Evolutionary conservation across 768 basidiomycete species (phyloP), one percentile per base, ranked within the genome.

Genomic region (Tulasnella sp.): DNA sequence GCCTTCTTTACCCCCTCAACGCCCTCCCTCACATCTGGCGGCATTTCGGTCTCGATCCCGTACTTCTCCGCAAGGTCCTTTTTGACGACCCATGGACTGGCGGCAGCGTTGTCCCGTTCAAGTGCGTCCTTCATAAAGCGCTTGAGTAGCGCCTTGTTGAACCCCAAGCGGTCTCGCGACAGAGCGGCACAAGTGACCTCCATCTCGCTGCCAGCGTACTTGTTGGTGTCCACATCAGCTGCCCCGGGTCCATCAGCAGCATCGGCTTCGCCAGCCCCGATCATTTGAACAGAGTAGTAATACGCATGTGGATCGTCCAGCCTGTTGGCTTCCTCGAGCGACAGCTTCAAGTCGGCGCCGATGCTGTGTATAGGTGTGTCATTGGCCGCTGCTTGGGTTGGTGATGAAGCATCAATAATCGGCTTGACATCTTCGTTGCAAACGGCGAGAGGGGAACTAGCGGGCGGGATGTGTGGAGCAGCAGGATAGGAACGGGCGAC

Each of bases 61-160:
- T 95, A 97, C 74, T 90, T 89, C 77, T 88, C 87, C 0, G 95
- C 96, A 75, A 99, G 92, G 7, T 86, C 84, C 1, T 89, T 89
- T 82, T 98, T 98, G 38, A 99, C 96, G 1, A 90, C 91, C 97
- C 97, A 99, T 7, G 97, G 97, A 0, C 94, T 93, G 9, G 94
- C 95, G 36, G 97, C 91, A 11, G 94, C 92, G 19, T 94, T 87
- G 79, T 97, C 95, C 40, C 97, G 90, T 80, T 94, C 92, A 2
- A 99, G 92, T 80, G 95, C 97, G 81, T 99, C 97, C 78, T 94
- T 91, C 76, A 99, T 93, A 84, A 97, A 98, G 19, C 96, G 91
- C 79, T 96, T 93, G 37, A 99, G 89, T 80, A 99, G 97, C 22
- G 96, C 96, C 83, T 99, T 98, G 37, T 95, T 97, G 84, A 99